Base-by-base conservation (phyloP, 2,329 filamentous ascomycete genomes). In the Talaromyces sp. region DNA sequence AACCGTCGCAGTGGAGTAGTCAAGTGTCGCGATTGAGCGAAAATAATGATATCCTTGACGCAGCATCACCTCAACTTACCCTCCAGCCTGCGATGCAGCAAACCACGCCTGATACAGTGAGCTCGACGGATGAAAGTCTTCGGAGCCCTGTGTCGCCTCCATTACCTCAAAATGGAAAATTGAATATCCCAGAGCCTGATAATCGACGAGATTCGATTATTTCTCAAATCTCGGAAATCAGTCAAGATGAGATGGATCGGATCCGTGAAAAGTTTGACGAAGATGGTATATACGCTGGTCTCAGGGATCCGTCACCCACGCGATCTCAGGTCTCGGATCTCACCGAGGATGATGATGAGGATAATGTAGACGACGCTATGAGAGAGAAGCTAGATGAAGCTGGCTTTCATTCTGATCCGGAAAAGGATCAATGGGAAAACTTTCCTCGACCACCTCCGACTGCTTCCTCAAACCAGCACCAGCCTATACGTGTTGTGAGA, bases 211-310 rank as follows among this genome's bases (percentile, higher is more conserved):
- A 25, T 25, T 65, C 62, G 6, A 29, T 64, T 5, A 25, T 34
- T n/a, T 68, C 66, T 1, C 61, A 68, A 25, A 60, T 66, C 4
- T 66, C 64, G 15, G 66, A 64, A 25, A 64, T 68, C 11, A 66
- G 47, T 34, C 54, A 61, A 54, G 64, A 66, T 40, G 61, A 63
- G 29, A 66, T 61, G 60, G 64, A 66, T 15, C 53, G 53, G 38
- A 59, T 66, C 17, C 31, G 64, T 2, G 64, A 66, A 19, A 66
- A 66, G 10, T 63, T 66, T 36, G 64, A 66, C 53, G 64, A 66
- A 53, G 64, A 66, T n/a, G 60, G 59, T 2, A 10, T 63, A 6
- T 66, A 66, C 17, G n/a, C 54, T 31, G 34, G 27, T 7, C 19
- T 31, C 5, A 43, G 29, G 10, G 38, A 62, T 5, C 53, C 64